Evolutionary conservation across 2,329 filamentous ascomycete species (phyloP), one percentile per base, ranked within the genome.

Genomic region (Aspergillus quadricinctus): DNA sequence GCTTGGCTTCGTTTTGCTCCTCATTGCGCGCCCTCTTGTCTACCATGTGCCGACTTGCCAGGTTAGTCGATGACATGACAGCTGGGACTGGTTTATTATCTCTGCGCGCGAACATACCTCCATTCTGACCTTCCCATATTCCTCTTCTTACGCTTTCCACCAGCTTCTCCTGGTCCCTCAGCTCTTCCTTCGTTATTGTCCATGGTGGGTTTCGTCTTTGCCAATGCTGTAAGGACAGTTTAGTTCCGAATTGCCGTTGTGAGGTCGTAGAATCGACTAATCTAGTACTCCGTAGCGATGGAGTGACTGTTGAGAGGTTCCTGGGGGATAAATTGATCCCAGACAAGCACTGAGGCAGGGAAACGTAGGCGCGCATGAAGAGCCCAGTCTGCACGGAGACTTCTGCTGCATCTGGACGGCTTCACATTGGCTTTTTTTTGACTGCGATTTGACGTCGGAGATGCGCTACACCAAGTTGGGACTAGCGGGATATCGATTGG

Each of bases 101-200:
- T 48, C 37, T 41, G 31, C 49, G 53, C 29, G 25, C 8, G 41
- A 62, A 63, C 81, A 70, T 78, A 88, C 87, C 80, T 81, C 75
- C 83, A 87, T 70, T 86, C 85, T 59, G 77, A 78, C 73, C 87
- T 78, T 66, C 87, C 86, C 83, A 87, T 77, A 82, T 88, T 83
- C 72, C 79, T 79, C 70, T 83, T 86, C 82, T 84, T 85, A 80
- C 78, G 76, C 70, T 74, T 69, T 64, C 70, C 68, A 70, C 69
- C 68, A 66, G 67, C 60, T 63, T 65, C 60, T 57, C 59, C 64
- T 50, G 57, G 52, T 66, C 64, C 61, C 29, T 71, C 68, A 64
- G 57, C 58, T 69, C 64, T 56, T 62, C 63, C 64, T 58, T 63
- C 68, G 68, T 72, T 66, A 65, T 69, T 67, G 64, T 70, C 69